A percentile compares a stretch with the other conserved stretches of the same genome.
These are phyloP conservation scores for Cadophora malorum DNA, from an alignment of 2,329 filamentous ascomycete genomes.

Conservation along the genomic window DNA sequence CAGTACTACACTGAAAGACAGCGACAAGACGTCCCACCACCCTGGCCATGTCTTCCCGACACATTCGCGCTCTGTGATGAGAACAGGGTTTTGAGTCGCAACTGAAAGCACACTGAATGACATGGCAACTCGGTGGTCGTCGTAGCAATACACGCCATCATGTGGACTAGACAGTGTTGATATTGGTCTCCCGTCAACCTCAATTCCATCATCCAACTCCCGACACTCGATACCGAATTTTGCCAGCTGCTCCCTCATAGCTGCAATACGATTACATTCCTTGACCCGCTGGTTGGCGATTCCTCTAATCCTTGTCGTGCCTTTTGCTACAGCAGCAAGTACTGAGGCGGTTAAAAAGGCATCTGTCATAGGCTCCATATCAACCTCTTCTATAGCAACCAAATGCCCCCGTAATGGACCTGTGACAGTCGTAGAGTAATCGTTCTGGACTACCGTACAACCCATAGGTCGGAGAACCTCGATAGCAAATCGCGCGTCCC, in stretches of 20 bases:
- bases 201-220: conserved; percentile 94
- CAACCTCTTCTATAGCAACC: conserved; percentile 78
- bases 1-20: conserved; percentile 78
- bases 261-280: conserved; percentile 94
- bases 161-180: conserved; percentile 59
- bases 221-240: conserved; percentile 90
- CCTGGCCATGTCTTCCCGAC: conserved; percentile 98
- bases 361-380: conserved; percentile 99
- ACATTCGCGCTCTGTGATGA: conserved; percentile 90
- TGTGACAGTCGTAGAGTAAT: conserved; percentile 87
- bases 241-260: conserved; percentile 92
- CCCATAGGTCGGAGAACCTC: conserved; percentile 94
- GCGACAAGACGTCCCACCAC: conserved; percentile 92
- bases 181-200: conserved; percentile 63
- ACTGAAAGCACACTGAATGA: conserved; percentile 91
- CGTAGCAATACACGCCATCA: conserved; percentile 87
- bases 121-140: conserved; percentile 98
- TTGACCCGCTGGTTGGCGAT: conserved; percentile 99
- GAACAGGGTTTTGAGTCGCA: conserved; percentile 70
- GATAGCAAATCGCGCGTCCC: conserved; percentile 91
- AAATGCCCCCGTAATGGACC: conserved; percentile 79
- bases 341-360: conserved; percentile 96
- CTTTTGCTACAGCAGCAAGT: conserved; percentile 85
- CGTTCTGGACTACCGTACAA: conserved; percentile 84
- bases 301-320: conserved; percentile 84